Base-by-base conservation (phyloP, 108 stramenopile genomes). In the Fragilaria radians region DNA sequence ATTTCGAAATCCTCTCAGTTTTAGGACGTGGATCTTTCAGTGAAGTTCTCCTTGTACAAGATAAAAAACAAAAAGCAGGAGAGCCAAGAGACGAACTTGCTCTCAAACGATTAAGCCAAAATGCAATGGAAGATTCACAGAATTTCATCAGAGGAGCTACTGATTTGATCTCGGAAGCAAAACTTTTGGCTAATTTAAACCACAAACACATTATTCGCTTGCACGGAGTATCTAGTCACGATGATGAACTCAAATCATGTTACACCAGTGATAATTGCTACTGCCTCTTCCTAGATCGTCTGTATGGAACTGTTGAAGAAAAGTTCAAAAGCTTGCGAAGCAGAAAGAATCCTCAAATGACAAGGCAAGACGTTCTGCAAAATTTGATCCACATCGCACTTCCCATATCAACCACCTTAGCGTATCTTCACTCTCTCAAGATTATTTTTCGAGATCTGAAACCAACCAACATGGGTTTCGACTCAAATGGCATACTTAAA, bases 91-190 rank as follows among this genome's bases (percentile, higher is more conserved):
- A 48, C 23, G 23, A 48, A 48, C 47, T 48, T 2, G 79, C 79
- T 0, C 68, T 80, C 42, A 89, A 89, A 58, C 86, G 79, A 32
- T 66, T 89, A 30, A 77, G 71, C 46, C 73, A 81, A 26, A 70
- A 74, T 26, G 58, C 82, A 5, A 76, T 76, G 54, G 32, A 30
- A 7, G 68, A 78, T 32, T 66, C 76, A 4, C 65, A 83, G 57
- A 72, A 78, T 51, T 90, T 81, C 52, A 80, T 78, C 60, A 76
- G 81, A 34, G 89, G 85, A 4, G 83, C 85, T 0, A 66, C 74
- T 21, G 89, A 90, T 67, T 62, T 90, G 33, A 63, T 86, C 2
- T 30, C 86, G 56, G 89, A 90, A 62, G 85, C 83, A 46, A 82
- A 86, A 57, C 85, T 86, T 57, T 54, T 90, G 31, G 73, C 71